These are phyloP conservation scores for Abelmoschus esculentus DNA, from an alignment of 345 rosid species.

Conservation along the genomic window DNA sequence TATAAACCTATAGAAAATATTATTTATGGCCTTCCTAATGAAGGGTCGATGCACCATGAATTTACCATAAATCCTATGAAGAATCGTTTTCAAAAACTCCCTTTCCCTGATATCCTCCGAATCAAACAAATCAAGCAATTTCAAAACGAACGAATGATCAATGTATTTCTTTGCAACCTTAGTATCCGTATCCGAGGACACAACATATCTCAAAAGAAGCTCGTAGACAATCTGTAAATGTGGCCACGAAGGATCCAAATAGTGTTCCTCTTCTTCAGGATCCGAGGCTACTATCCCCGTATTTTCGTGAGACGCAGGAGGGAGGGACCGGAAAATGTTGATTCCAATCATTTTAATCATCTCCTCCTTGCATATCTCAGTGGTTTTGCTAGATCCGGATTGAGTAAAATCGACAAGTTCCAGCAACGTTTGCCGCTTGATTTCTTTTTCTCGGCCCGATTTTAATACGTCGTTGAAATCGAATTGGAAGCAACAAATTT, in stretches of 20 bases:
- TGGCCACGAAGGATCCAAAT: conserved; percentile 79
- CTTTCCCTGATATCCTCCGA: conserved; percentile 82
- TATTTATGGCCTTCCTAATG: conserved; percentile 70
- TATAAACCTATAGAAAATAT: conserved; percentile 41
- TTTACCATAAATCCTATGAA: conserved; percentile 58
- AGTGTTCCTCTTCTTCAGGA: conserved; percentile 83
- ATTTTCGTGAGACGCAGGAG: conserved; percentile 68
- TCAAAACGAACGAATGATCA: neutral
- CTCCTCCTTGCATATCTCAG: neutral
- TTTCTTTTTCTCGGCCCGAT: conserved; percentile 66
- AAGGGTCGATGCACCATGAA: conserved; percentile 89
- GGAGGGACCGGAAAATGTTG: conserved; percentile 65
- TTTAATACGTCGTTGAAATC: conserved; percentile 53
- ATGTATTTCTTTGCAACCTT: neutral
- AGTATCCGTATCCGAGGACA: neutral
- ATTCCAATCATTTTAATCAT: conserved; percentile 66
- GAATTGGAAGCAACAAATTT: conserved; percentile 68
- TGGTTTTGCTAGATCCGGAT: neutral
- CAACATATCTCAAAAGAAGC: conserved; percentile 3
- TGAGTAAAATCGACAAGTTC: neutral
- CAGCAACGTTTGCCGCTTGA: conserved; percentile 7
- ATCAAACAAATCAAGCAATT: conserved; percentile 73
- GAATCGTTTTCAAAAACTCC: conserved; percentile 45
- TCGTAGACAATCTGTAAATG: conserved; percentile 88
- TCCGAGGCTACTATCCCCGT: conserved; percentile 67